Conservation (phyloP, 2,329 filamentous ascomycete genomes). For the Scleromitrula shiraiana region DNA sequence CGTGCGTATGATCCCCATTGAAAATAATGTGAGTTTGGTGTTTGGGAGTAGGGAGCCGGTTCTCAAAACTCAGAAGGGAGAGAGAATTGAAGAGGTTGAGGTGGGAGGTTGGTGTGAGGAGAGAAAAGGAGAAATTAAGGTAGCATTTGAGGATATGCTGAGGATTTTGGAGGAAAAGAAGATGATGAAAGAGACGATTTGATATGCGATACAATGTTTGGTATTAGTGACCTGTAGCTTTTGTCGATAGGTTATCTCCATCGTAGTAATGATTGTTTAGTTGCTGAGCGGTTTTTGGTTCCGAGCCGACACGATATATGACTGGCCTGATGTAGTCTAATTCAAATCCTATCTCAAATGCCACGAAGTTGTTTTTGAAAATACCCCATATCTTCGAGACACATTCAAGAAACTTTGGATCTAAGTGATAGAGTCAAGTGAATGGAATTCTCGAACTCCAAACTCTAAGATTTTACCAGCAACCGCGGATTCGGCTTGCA, state of each 20-base stretch:
- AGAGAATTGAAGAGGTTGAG: background rate
- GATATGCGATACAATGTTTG: no score
- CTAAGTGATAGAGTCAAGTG: background rate
- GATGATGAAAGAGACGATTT: no score
- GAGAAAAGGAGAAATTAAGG: background rate
- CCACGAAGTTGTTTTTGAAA: no score
- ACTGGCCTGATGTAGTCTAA: no score
- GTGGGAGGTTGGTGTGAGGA: background rate
- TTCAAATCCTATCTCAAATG: no score
- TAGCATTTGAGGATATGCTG: background rate
- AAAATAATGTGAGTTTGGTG: background rate
- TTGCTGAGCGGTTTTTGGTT: no score
- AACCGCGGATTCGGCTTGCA: background rate
- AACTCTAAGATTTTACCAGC: background rate
- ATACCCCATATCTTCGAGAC: no score
- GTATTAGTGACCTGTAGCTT: no score
- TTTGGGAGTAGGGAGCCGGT: background rate
- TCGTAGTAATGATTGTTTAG: no score
- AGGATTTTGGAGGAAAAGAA: background rate
- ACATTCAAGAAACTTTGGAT: no score
- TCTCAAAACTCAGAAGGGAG: background rate
- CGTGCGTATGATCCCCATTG: background rate
- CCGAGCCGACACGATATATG: no score
- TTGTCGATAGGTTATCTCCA: no score
- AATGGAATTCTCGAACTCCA: background rate